These are phyloP conservation scores for Heterobasidion parviporum DNA, from an alignment of 1,284 basidiomycete genomes.

Conservation along the genomic window DNA sequence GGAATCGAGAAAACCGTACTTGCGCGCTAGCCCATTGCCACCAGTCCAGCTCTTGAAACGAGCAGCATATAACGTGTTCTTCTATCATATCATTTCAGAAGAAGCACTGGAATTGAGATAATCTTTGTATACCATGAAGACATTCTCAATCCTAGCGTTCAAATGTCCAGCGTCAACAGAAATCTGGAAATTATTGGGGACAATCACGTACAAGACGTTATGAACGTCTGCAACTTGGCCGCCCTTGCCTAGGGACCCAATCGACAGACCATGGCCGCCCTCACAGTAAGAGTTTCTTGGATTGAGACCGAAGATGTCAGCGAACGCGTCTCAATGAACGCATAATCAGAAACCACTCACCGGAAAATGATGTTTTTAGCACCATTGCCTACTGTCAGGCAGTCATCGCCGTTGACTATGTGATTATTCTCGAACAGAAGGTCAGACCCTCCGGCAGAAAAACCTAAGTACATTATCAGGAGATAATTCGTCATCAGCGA, in stretches of 20 bases:
- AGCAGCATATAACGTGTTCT: constrained; percentile 45
- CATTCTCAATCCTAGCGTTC: constrained; percentile 41
- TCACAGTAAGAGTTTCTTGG: constrained; percentile 31
- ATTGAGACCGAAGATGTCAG: background rate
- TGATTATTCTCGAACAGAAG: constrained; percentile 50
- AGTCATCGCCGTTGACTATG: constrained; percentile 55
- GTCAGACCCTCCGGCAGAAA: constrained; percentile 48
- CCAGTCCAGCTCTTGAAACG: constrained; percentile 67
- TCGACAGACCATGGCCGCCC: constrained; percentile 52
- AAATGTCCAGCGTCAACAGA: background rate
- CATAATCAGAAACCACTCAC: constrained; percentile 17
- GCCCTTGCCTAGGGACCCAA: constrained; percentile 48
- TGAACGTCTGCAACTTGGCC: constrained; percentile 46
- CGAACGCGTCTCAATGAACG: background rate
- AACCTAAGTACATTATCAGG: constrained; percentile 26
- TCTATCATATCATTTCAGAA: constrained; percentile 20
- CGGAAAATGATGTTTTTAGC: constrained; percentile 49
- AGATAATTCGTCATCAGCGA: background rate
- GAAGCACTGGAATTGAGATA: background rate
- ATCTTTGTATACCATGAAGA: constrained; percentile 33
- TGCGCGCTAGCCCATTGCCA: constrained; percentile 47
- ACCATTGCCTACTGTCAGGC: constrained; percentile 48
- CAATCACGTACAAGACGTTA: constrained; percentile 37
- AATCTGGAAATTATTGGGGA: background rate
- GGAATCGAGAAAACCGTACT: constrained; percentile 26